Evolutionary conservation across 192 early-diverging fungal species (phyloP).

Genomic region (Umbelopsis ramanniana): DNA sequence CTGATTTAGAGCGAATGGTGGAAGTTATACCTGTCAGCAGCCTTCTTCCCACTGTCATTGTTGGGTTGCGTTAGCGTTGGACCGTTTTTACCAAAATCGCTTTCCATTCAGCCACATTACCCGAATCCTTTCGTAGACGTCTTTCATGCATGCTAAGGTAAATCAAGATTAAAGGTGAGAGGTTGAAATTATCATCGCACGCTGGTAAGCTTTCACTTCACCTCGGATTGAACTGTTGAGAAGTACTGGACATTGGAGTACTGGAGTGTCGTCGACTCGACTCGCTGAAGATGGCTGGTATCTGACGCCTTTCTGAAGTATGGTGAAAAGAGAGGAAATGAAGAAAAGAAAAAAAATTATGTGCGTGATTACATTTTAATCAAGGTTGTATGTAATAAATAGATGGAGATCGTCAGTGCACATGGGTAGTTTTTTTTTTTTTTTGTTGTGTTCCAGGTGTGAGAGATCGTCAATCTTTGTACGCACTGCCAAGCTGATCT

Average conservation of each 20-base stretch:
- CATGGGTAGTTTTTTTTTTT: neutral
- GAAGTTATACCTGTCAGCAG: neutral
- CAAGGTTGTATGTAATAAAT: slow-evolving; percentile 5
- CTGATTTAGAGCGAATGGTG: neutral
- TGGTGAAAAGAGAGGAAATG: neutral
- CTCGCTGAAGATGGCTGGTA: neutral
- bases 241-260: slow-evolving; percentile 10
- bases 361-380: neutral
- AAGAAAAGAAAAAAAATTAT: neutral
- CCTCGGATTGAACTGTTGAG: neutral
- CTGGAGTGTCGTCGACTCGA: slow-evolving; percentile 6
- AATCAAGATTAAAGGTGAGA: neutral
- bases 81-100: too few species aligned
- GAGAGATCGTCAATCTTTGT: slow-evolving; percentile 6
- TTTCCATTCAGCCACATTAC: neutral
- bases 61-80: too few species aligned
- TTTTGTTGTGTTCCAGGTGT: neutral
- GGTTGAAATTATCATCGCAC: too few species aligned
- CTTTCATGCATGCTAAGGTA: too few species aligned
- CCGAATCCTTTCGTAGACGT: slow-evolving; percentile 11
- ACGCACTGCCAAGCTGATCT: neutral
- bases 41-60: neutral
- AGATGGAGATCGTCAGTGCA: slow-evolving; percentile 15
- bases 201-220: neutral
- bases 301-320: slow-evolving; percentile 1